A percentile compares a stretch with the other conserved stretches of the same genome.
Conservation (phyloP, 352 stramenopile genomes). For the Phytopythium sindhum region DNA sequence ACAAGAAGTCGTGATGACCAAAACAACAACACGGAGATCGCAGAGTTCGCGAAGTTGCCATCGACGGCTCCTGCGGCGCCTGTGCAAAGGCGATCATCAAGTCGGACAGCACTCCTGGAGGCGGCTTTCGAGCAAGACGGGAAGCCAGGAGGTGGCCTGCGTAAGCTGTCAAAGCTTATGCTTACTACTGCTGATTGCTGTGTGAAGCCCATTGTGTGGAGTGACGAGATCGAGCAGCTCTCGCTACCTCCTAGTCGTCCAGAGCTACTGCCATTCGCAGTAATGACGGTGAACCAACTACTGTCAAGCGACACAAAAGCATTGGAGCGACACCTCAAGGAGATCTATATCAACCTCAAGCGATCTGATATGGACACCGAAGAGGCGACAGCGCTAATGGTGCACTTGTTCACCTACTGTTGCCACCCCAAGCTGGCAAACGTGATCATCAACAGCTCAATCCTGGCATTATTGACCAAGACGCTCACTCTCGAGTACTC, state of each 20-base stretch:
- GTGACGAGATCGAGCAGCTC: slow-evolving; percentile 43
- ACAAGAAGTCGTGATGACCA: not conserved
- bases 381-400: slow-evolving; percentile 49
- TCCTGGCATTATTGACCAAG: slow-evolving; percentile 59
- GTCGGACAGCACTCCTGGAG: slow-evolving; percentile 16
- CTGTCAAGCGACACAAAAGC: slow-evolving; percentile 40
- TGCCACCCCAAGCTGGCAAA: slow-evolving; percentile 58
- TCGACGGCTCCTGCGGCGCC: slow-evolving; percentile 28
- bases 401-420: slow-evolving; percentile 58
- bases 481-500: slow-evolving; percentile 31
- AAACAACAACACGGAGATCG: not conserved
- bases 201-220: slow-evolving; percentile 63
- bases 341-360: slow-evolving; percentile 73
- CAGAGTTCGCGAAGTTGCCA: slow-evolving; percentile 8
- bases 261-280: slow-evolving; percentile 36
- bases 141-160: slow-evolving; percentile 25
- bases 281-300: slow-evolving; percentile 32
- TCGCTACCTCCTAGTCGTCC: slow-evolving; percentile 19
- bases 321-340: slow-evolving; percentile 69
- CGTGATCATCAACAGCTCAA: slow-evolving; percentile 81
- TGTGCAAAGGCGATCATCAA: not conserved
- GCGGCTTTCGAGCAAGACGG: slow-evolving; percentile 31
- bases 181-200: slow-evolving; percentile 53
- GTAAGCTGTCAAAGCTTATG: slow-evolving; percentile 51
- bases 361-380: slow-evolving; percentile 13